A percentile compares a stretch with the other conserved stretches of the same genome.
Evolutionary conservation across 352 stramenopile genomes (phyloP).

Genomic region (Phytophthora kernoviae): DNA sequence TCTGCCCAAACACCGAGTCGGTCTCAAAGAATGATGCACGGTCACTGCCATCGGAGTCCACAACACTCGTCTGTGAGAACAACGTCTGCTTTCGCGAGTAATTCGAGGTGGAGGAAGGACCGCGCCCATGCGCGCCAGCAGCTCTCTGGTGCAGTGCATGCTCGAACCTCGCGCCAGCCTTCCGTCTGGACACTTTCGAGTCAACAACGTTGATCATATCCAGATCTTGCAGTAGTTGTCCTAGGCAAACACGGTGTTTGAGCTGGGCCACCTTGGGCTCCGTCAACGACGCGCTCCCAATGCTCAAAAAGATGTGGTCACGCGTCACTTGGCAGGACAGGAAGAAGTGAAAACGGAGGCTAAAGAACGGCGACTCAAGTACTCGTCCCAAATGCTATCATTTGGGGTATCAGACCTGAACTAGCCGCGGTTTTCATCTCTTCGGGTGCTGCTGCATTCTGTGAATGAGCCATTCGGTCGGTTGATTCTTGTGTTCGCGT

Average conservation of each 20-base stretch:
- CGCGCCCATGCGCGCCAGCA: neutral
- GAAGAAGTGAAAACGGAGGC: conserved; percentile 71
- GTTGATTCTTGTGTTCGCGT: conserved; percentile 34
- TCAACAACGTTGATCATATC: conserved; percentile 58
- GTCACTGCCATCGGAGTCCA: conserved; percentile 37
- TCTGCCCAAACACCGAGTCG: conserved; percentile 2
- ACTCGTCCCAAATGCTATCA: conserved; percentile 60
- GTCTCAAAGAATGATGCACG: conserved; percentile 19
- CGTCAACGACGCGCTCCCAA: conserved; percentile 67
- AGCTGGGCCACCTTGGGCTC: conserved; percentile 64
- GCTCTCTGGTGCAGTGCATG: conserved; percentile 35
- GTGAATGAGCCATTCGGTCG: conserved; percentile 10
- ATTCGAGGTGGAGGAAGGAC: conserved; percentile 27
- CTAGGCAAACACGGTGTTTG: conserved; percentile 65
- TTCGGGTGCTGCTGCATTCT: neutral
- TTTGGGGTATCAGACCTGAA: conserved; percentile 2
- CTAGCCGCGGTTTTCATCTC: neutral
- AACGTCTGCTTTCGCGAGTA: conserved; percentile 49
- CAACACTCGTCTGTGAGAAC: conserved; percentile 46
- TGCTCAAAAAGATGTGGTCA: conserved; percentile 75
- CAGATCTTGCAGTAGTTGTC: conserved; percentile 68
- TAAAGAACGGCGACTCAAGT: conserved; percentile 72
- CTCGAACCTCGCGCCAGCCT: conserved; percentile 35
- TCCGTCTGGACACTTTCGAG: conserved; percentile 25
- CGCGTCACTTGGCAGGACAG: conserved; percentile 74